phyloP scores from a whole-genome alignment of 2,329 filamentous ascomycete genomes.

The Sporothrix brasiliensis region DNA sequence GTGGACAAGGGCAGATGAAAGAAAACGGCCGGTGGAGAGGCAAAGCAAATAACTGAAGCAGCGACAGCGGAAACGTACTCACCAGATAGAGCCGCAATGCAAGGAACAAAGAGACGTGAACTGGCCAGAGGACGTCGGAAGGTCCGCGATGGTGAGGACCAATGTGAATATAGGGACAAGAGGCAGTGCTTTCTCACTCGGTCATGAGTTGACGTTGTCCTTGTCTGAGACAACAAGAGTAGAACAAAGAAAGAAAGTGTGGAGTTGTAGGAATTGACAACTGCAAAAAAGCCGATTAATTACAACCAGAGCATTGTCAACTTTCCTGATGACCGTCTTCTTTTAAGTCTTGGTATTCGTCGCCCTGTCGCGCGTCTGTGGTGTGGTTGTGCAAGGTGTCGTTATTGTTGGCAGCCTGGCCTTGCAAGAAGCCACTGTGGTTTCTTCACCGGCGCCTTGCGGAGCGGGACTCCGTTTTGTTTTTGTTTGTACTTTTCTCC shows the following conservation, averaged over 20 bases:
- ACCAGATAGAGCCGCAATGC: not conserved
- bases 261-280: not conserved
- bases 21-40: not conserved
- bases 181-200: not conserved
- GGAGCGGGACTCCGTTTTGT: too few species aligned
- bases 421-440: constrained; percentile 14
- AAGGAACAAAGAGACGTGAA: not conserved
- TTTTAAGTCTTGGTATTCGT: not conserved
- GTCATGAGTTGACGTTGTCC: constrained; percentile 14
- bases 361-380: not conserved
- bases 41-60: not conserved
- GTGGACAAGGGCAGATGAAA: not conserved
- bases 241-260: not conserved
- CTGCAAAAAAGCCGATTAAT: too few species aligned
- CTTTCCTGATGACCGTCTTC: too few species aligned
- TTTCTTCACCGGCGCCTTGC: not conserved
- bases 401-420: constrained; percentile 20
- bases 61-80: not conserved
- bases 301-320: not conserved
- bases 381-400: not conserved
- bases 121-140: not conserved
- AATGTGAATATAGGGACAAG: not conserved
- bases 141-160: not conserved
- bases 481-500: not conserved
- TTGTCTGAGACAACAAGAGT: constrained; percentile 17